These are phyloP conservation scores for Acer yangbiense DNA, from an alignment of 345 rosid genomes.

Conservation along the genomic window DNA sequence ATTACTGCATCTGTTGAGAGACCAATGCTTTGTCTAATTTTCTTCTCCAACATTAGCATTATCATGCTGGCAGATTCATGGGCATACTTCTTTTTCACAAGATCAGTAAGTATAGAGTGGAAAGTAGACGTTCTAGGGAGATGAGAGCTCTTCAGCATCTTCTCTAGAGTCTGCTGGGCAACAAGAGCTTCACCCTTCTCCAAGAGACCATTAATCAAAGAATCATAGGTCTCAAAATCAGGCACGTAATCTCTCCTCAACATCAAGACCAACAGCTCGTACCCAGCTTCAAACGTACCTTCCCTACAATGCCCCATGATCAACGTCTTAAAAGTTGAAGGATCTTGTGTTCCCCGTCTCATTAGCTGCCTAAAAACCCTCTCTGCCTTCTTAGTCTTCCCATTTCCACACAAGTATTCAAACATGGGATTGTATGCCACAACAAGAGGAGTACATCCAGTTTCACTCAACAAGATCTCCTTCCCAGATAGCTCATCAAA, in stretches of 20 bases:
- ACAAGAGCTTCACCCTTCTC: slow-evolving; percentile 57
- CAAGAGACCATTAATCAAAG: slow-evolving; percentile 62
- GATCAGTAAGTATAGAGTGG: slow-evolving; percentile 61
- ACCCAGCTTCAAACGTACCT: slow-evolving; percentile 56
- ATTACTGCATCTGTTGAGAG: slow-evolving; percentile 60
- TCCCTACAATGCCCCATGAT: slow-evolving; percentile 79
- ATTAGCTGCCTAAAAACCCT: slow-evolving; percentile 74
- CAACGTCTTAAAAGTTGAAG: slow-evolving; percentile 61
- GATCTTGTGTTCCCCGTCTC: slow-evolving; percentile 84
- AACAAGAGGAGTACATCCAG: slow-evolving; percentile 66
- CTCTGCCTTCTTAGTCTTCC: slow-evolving; percentile 72
- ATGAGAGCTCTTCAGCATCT: slow-evolving; percentile 74
- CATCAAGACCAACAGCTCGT: slow-evolving; percentile 71
- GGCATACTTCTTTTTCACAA: slow-evolving; percentile 47
- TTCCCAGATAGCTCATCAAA: slow-evolving; percentile 59
- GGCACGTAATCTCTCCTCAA: slow-evolving; percentile 67
- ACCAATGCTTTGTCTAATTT: slow-evolving; percentile 53
- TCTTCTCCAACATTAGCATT: slow-evolving; percentile 58
- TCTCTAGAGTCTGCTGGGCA: slow-evolving; percentile 58
- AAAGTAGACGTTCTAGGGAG: slow-evolving; percentile 59
- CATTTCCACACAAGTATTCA: slow-evolving; percentile 65
- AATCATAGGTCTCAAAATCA: slow-evolving; percentile 56
- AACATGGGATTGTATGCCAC: slow-evolving; percentile 81
- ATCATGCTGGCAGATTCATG: slow-evolving; percentile 56
- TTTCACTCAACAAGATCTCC: slow-evolving; percentile 43